Evolutionary conservation across 768 basidiomycete species (phyloP).

Genomic region (Sporobolomyces phaffii): DNA sequence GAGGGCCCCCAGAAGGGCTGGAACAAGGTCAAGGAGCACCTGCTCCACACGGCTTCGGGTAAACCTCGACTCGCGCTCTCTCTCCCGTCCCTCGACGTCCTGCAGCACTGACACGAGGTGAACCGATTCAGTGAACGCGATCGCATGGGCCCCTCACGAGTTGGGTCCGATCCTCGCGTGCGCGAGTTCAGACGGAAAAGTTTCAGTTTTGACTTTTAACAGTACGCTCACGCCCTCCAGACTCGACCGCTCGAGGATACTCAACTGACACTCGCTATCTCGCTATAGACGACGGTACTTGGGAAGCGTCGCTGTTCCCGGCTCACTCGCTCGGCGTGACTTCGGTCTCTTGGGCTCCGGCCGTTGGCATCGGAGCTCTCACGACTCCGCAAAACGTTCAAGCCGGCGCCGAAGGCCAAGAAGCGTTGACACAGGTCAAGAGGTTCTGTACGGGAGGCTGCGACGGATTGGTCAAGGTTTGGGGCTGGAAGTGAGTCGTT

Average conservation of each 20-base stretch:
- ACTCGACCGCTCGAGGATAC: too few species aligned
- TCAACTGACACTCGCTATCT: too few species aligned
- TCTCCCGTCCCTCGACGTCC: background rate
- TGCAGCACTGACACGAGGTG: too few species aligned
- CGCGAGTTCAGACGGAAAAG: slow-evolving; percentile 91
- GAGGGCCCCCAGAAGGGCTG: slow-evolving; percentile 55
- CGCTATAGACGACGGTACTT: slow-evolving; percentile 83
- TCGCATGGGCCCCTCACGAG: slow-evolving; percentile 98
- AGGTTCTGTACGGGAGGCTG: slow-evolving; percentile 94
- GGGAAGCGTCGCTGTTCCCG: slow-evolving; percentile 89
- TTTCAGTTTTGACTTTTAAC: slow-evolving; percentile 95
- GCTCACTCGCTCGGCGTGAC: slow-evolving; percentile 96
- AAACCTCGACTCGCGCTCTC: slow-evolving; percentile 43
- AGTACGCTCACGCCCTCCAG: too few species aligned
- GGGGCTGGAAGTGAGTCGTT: slow-evolving; percentile 58
- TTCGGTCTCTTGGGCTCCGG: slow-evolving; percentile 95
- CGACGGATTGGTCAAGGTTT: slow-evolving; percentile 89
- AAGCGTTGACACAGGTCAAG: slow-evolving; percentile 57
- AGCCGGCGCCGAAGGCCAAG: slow-evolving; percentile 11
- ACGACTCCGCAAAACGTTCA: slow-evolving; percentile 54
- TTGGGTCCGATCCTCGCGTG: slow-evolving; percentile 94
- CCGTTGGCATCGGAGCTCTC: slow-evolving; percentile 75
- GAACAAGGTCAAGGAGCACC: slow-evolving; percentile 94
- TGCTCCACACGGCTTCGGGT: slow-evolving; percentile 89
- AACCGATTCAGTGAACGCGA: slow-evolving; percentile 96